These are phyloP conservation scores for Fistulina hepatica DNA, from an alignment of 1,284 basidiomycete species.

Conservation along the genomic window DNA sequence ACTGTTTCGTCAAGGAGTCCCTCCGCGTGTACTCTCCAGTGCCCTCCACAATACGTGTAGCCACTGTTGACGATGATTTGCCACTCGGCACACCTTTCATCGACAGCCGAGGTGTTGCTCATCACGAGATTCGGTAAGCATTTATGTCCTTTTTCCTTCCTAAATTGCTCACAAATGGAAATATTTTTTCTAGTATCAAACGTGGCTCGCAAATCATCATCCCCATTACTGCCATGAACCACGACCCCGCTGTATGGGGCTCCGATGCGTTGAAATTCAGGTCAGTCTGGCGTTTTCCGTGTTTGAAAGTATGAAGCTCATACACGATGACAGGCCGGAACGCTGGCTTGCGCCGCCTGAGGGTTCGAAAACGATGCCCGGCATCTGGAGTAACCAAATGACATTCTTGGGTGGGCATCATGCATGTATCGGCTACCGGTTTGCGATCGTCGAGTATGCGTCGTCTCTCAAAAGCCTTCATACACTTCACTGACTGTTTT, in stretches of 20 bases:
- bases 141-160: slow-evolving; percentile 12
- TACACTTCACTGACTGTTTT: not conserved
- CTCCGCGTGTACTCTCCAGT: slow-evolving; percentile 60
- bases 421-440: slow-evolving; percentile 48
- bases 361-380: slow-evolving; percentile 28
- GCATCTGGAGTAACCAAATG: slow-evolving; percentile 40
- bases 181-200: slow-evolving; percentile 9
- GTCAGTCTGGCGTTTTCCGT: slow-evolving; percentile 10
- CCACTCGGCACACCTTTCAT: slow-evolving; percentile 37
- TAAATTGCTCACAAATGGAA: slow-evolving; percentile 15
- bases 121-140: slow-evolving; percentile 25
- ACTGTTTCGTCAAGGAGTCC: slow-evolving; percentile 57
- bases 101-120: slow-evolving; percentile 29
- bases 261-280: slow-evolving; percentile 20
- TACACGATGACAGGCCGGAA: slow-evolving; percentile 11
- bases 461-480: not conserved
- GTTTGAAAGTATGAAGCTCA: not conserved
- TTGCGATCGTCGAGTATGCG: slow-evolving; percentile 41
- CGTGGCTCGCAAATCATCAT: slow-evolving; percentile 16
- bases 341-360: slow-evolving; percentile 14
- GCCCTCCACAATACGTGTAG: slow-evolving; percentile 38
- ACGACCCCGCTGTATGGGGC: slow-evolving; percentile 20
- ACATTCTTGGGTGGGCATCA: slow-evolving; percentile 45
- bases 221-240: slow-evolving; percentile 17
- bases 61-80: slow-evolving; percentile 42